Base-by-base conservation (phyloP, 2,329 filamentous ascomycete genomes). In the Claviceps cyperi region DNA sequence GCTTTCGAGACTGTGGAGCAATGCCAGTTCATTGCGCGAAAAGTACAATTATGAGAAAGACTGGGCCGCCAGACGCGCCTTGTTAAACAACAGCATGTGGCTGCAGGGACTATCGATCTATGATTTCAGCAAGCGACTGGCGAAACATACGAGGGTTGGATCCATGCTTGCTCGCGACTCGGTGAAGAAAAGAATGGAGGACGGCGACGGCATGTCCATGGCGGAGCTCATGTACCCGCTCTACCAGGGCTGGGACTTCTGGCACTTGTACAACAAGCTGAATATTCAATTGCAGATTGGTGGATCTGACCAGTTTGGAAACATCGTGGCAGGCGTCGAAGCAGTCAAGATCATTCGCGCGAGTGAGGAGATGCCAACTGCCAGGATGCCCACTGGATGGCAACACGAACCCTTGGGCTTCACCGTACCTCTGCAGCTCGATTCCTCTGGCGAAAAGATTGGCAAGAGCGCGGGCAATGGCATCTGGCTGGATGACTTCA, bases 221-320 rank as follows among this genome's bases (percentile, higher is more conserved):
- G 83, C 87, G 37, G 92, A 98, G 63, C 95, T 98, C 65, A 78
- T 81, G 41, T 98, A 98, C 61, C 92, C 94, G 1, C 69, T 98
- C 15, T 79, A 97, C 59, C 92, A 98, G 64, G 89, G 84, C 21
- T 97, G 90, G 84, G 92, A 98, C 64, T 98, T 90, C 79, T 97
- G 87, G 86, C 76, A 86, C 57, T 76, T 97, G 69, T 94, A 86
- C 66, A 64, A 59, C 53, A 75, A 78, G 45, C 73, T 75, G 22
- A 76, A 76, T 46, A 74, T 89, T 9, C 83, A 90, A 61, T 77
- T 97, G 63, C 89, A 98, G 67, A 86, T 98, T 48, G 92, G 92
- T 51, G 92, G 92, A 39, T 89, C 89, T 6, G 92, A 98, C 63
- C 92, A 98, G 68, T 97, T 84, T 63, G 92, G 92, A 54, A 98